Percentiles rank a stretch among this genome's conserved stretches.
Conservation (phyloP, 129 eudicot species). For the Cynara cardunculus region DNA sequence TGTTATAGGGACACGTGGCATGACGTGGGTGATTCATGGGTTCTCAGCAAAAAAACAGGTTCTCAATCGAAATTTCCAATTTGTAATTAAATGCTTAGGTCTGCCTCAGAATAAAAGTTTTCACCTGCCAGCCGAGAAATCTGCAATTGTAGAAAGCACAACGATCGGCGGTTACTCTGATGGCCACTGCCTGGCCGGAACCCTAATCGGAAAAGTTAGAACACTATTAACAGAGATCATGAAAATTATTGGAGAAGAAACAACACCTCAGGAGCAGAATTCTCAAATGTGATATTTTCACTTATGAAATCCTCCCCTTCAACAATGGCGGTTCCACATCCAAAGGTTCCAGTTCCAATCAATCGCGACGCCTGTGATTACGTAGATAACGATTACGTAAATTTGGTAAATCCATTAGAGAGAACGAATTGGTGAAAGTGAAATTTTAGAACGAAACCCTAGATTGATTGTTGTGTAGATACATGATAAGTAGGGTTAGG, state of each 20-base stretch:
- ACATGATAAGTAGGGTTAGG: background rate
- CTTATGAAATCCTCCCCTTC: constrained; percentile 96
- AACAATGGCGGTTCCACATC: constrained; percentile 76
- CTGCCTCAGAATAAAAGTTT: background rate
- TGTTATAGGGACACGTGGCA: background rate
- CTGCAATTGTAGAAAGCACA: constrained; percentile 90
- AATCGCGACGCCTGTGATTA: constrained; percentile 47
- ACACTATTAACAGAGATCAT: background rate
- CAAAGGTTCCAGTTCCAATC: constrained; percentile 89
- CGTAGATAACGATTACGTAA: background rate
- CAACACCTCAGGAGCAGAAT: constrained; percentile 74
- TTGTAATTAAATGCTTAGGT: background rate
- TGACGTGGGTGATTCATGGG: too few relatives aligned
- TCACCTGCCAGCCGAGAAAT: constrained; percentile 92
- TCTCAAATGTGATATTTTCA: constrained; percentile 81
- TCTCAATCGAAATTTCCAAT: background rate
- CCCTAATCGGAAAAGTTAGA: constrained; percentile 44
- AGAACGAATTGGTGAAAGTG: background rate
- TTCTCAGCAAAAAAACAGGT: background rate
- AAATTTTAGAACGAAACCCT: background rate
- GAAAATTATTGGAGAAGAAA: background rate
- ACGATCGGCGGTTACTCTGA: constrained; percentile 86
- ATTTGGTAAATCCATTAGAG: background rate
- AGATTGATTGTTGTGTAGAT: background rate
- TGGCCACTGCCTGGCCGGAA: constrained; percentile 91